A percentile compares a stretch with the other conserved stretches of the same genome.
These are phyloP conservation scores for Suillus hirtellus DNA, from an alignment of 768 basidiomycete species.

Conservation along the genomic window DNA sequence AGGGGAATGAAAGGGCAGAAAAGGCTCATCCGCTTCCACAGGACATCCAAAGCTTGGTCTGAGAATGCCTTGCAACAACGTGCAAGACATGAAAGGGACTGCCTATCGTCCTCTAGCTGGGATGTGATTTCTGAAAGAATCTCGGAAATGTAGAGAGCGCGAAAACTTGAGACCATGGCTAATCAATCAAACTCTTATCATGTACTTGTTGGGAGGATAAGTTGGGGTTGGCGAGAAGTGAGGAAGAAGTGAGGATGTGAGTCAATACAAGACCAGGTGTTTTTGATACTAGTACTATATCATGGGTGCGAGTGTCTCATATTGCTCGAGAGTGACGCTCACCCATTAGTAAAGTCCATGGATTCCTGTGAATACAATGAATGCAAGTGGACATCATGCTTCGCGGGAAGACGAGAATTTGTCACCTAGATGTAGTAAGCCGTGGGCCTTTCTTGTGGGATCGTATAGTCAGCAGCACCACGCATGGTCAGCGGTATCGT, in stretches of 20 bases:
- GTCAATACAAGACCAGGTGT: background rate
- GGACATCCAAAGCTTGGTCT: conserved; percentile 16
- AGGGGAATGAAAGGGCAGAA: conserved; percentile 19
- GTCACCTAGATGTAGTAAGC: conserved; percentile 1
- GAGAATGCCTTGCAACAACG: conserved; percentile 17
- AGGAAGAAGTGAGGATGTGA: background rate
- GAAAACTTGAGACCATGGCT: conserved; percentile 1
- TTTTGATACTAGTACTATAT: background rate
- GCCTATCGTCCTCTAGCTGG: conserved; percentile 17
- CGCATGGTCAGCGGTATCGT: background rate
- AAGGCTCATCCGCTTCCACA: conserved; percentile 23
- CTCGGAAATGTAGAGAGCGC: conserved; percentile 17
- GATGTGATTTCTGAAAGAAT: conserved; percentile 18
- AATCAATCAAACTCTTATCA: background rate
- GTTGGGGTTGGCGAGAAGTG: background rate
- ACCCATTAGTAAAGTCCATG: background rate
- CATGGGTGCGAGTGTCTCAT: conserved; percentile 6
- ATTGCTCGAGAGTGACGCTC: background rate
- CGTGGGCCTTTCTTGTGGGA: background rate
- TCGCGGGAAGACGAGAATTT: background rate
- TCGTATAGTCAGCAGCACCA: background rate
- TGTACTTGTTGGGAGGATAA: background rate
- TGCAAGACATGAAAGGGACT: conserved; percentile 12
- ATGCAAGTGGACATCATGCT: background rate
- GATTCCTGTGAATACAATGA: background rate